Conservation (phyloP, 495 filamentous ascomycete species). For the Penicillium flavigenum region DNA sequence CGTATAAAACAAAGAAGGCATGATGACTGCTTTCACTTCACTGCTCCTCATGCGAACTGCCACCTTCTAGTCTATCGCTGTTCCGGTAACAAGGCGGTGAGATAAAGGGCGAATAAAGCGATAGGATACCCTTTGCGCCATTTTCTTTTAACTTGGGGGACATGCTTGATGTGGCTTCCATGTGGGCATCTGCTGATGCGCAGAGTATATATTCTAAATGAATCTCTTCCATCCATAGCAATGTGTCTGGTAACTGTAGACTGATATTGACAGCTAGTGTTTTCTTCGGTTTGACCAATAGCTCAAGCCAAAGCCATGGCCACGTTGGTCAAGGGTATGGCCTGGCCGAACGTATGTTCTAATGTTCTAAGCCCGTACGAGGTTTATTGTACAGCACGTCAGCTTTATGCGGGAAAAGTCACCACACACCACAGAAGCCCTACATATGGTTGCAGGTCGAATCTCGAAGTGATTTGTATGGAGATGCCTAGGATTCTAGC, state of each 20-base stretch:
- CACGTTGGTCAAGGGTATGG: neutral
- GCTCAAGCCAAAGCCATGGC: too few species aligned
- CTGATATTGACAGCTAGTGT: neutral
- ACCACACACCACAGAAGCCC: neutral
- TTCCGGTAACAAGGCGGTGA: too few species aligned
- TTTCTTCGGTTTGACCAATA: neutral
- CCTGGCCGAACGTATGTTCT: neutral
- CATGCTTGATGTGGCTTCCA: neutral
- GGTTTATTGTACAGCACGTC: neutral
- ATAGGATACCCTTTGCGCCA: neutral
- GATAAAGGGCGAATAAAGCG: neutral
- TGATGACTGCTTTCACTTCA: neutral
- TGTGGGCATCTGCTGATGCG: neutral
- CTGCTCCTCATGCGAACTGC: neutral
- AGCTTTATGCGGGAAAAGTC: neutral
- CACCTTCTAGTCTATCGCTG: neutral
- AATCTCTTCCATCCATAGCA: slow-evolving; percentile 3
- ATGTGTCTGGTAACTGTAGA: neutral
- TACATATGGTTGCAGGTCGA: neutral
- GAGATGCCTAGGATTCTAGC: neutral
- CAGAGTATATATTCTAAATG: slow-evolving; percentile 4
- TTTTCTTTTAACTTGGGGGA: neutral
- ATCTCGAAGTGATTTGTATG: neutral
- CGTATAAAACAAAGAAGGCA: slow-evolving; percentile 4
- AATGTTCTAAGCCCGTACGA: neutral